Percentiles rank a stretch among this genome's conserved stretches.
Conservation (phyloP, 164 flowering plant species). For the Liquidambar formosana region DNA sequence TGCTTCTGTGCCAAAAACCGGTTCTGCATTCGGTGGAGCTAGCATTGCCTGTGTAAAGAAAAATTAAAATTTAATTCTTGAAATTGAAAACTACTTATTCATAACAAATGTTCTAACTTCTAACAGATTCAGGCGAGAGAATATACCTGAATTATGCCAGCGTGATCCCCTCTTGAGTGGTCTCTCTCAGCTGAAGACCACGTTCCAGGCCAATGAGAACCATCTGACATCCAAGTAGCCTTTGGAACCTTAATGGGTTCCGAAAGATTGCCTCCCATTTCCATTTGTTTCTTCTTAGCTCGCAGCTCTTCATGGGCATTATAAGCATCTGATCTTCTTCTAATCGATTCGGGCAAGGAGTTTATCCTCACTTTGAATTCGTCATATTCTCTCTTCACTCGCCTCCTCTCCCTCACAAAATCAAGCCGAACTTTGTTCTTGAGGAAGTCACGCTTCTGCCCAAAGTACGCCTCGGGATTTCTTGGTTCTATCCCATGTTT, state of each 20-base stretch:
- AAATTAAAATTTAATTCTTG: background rate
- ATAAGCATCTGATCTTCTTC: conserved; percentile 85
- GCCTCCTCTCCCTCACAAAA: conserved; percentile 81
- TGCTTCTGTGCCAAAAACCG: conserved; percentile 54
- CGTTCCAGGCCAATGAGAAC: conserved; percentile 91
- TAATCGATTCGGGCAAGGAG: conserved; percentile 79
- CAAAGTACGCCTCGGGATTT: conserved; percentile 83
- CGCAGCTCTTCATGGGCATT: conserved; percentile 74
- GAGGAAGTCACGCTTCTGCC: conserved; percentile 71
- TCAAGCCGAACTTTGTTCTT: conserved; percentile 82
- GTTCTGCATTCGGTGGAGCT: conserved; percentile 77
- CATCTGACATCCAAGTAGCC: conserved; percentile 98
- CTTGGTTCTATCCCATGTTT: conserved; percentile 82
- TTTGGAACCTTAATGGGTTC: conserved; percentile 61
- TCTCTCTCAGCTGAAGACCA: conserved; percentile 70
- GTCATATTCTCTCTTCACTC: conserved; percentile 90
- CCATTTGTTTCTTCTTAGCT: conserved; percentile 67
- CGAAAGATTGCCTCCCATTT: conserved; percentile 46
- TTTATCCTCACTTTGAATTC: conserved; percentile 94
- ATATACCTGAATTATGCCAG: conserved; percentile 84
- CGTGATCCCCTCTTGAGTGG: conserved; percentile 89
- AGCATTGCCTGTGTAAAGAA: conserved; percentile 63
- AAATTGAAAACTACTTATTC: background rate
- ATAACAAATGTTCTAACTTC: background rate
- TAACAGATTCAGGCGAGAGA: background rate